phyloP scores from a whole-genome alignment of 129 eudicot species.

The sunflower (Helianthus annuus) region HanXRQr2.0-SUNRISE NC_035439.2:121391289-121391788 shows the following conservation, averaged over 20 bases:
- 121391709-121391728: not conserved
- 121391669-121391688: conserved; percentile 15
- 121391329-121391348: no score
- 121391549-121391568: not conserved
- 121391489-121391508: not conserved
- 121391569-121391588: not conserved
- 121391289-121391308: no score
- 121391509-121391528: not conserved
- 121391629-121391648: not conserved
- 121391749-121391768: conserved; percentile 7
- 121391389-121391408: no score
- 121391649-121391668: conserved; percentile 17
- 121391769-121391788: conserved; percentile 9
- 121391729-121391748: not conserved
- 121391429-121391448: no score
- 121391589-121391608: not conserved
- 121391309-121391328: no score
- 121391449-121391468: no score
- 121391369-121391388: no score
- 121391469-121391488: not conserved
- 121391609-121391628: not conserved
- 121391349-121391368: no score
- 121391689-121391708: conserved; percentile 3
- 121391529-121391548: not conserved
- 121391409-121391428: no score